Conservation (phyloP, 306 rosid genomes). For the Prinsepia uniflora region DNA sequence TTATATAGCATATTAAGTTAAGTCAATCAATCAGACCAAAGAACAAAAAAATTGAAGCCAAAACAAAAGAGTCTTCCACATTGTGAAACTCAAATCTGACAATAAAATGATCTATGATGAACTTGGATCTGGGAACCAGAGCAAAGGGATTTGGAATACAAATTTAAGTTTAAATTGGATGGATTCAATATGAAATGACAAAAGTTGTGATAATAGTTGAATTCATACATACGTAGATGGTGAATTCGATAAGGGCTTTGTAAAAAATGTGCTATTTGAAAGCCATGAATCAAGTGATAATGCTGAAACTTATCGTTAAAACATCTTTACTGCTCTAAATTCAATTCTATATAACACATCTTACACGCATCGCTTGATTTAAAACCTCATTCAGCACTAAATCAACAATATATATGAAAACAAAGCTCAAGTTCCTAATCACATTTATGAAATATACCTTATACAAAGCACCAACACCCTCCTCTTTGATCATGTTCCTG, state of each 20-base stretch:
- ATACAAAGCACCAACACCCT: slow-evolving; percentile 79
- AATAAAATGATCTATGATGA: neutral
- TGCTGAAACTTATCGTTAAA: neutral
- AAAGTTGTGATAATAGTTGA: neutral
- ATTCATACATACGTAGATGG: neutral
- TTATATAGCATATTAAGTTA: neutral
- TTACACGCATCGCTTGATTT: neutral
- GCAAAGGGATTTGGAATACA: neutral
- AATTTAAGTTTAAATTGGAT: neutral
- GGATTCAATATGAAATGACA: neutral
- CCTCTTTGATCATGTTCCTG: slow-evolving; percentile 73
- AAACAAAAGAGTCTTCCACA: neutral
- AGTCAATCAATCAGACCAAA: neutral
- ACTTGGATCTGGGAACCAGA: neutral
- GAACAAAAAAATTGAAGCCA: neutral
- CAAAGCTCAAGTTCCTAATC: neutral
- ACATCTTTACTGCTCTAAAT: neutral
- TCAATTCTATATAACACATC: slow-evolving; percentile 12
- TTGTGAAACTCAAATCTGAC: slow-evolving; percentile 3
- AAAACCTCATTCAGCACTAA: neutral
- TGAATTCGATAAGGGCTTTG: neutral
- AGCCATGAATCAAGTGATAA: neutral
- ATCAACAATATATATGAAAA: slow-evolving; percentile 7
- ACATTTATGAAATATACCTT: slow-evolving; percentile 45
- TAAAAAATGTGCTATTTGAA: neutral